Evolutionary conservation across 2,329 filamentous ascomycete genomes (phyloP).

Genomic region (Sclerotiophoma versabilis): DNA sequence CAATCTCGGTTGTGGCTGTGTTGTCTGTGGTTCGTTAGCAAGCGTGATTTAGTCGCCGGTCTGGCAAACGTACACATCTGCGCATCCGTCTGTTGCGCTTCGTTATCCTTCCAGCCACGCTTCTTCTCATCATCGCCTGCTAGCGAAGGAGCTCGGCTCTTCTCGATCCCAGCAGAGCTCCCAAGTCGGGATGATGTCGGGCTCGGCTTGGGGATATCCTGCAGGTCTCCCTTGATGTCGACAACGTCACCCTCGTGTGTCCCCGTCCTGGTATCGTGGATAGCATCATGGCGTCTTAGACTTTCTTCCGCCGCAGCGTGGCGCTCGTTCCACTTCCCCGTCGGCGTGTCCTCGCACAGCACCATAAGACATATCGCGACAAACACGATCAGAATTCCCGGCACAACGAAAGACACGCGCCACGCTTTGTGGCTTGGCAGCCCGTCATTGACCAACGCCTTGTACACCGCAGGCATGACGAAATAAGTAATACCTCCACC

Average conservation of each 20-base stretch:
- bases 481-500: conserved; percentile 59
- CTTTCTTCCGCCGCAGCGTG: conserved; percentile 64
- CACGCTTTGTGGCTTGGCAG: conserved; percentile 73
- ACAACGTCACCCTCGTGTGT: conserved; percentile 7
- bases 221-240: conserved; percentile 8
- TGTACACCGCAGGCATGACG: conserved; percentile 86
- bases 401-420: conserved; percentile 82
- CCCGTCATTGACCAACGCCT: conserved; percentile 67
- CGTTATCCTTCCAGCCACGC: conserved; percentile 31
- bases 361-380: conserved; percentile 72
- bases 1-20: conserved; percentile 64
- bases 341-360: conserved; percentile 80
- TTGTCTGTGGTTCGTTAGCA: conserved; percentile 45
- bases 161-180: conserved; percentile 9
- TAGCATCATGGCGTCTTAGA: conserved; percentile 40
- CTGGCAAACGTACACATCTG: conserved; percentile 8
- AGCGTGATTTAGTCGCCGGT: neutral
- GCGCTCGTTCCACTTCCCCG: conserved; percentile 78
- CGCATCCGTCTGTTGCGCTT: conserved; percentile 44
- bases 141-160: neutral
- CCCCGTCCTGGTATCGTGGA: neutral
- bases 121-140: conserved; percentile 32
- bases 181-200: conserved; percentile 4
- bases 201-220: conserved; percentile 5
- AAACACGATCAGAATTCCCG: conserved; percentile 73